Percentiles rank a stretch among this genome's conserved stretches.
Conservation (phyloP, 495 filamentous ascomycete species). For the Penicillium psychrofluorescens region DNA sequence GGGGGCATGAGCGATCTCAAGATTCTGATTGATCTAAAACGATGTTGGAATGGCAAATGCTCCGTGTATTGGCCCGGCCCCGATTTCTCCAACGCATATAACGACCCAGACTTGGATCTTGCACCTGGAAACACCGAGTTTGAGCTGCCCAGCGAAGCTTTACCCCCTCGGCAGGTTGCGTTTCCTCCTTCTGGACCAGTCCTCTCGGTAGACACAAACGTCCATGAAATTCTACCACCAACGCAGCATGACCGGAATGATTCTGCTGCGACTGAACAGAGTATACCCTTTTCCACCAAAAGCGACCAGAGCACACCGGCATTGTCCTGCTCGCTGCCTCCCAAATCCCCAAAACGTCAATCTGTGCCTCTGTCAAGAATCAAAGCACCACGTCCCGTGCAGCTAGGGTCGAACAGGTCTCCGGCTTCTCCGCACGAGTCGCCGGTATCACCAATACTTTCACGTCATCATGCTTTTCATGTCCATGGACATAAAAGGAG, state of each 20-base stretch:
- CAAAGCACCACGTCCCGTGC: constrained; percentile 59
- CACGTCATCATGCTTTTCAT: constrained; percentile 29
- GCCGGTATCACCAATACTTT: constrained; percentile 20
- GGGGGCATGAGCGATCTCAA: constrained; percentile 72
- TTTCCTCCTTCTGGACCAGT: not conserved
- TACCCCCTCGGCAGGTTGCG: constrained; percentile 3
- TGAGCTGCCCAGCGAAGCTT: constrained; percentile 10
- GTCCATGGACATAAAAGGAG: constrained; percentile 59
- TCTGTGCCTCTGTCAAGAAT: constrained; percentile 31
- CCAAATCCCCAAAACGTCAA: constrained; percentile 45
- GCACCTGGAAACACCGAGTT: constrained; percentile 57
- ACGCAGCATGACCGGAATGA: constrained; percentile 35
- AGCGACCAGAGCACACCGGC: constrained; percentile 59
- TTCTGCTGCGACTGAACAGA: constrained; percentile 37
- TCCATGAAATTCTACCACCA: constrained; percentile 15
- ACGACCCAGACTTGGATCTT: constrained; percentile 61
- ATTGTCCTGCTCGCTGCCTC: constrained; percentile 78
- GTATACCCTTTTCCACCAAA: constrained; percentile 34
- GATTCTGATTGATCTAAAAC: constrained; percentile 88
- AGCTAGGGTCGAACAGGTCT: constrained; percentile 22
- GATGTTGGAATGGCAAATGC: constrained; percentile 93
- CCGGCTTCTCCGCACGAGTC: constrained; percentile 15
- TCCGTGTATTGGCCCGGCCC: constrained; percentile 78
- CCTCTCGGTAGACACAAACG: constrained; percentile 19
- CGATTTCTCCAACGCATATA: constrained; percentile 46